Conservation (phyloP, 2,329 filamentous ascomycete species). For the Aschersonia sp. region DNA sequence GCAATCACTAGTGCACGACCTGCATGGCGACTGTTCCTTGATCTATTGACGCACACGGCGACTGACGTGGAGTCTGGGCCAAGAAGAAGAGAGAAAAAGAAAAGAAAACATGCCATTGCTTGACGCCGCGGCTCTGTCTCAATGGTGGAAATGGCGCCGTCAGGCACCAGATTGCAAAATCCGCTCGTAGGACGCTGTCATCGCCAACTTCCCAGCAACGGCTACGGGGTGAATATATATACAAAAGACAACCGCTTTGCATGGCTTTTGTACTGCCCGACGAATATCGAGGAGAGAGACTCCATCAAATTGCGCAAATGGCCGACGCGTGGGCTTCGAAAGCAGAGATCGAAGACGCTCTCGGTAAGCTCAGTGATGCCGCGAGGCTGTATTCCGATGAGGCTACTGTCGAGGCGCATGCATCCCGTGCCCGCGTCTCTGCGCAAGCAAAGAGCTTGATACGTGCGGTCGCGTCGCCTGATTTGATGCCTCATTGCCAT, state of each 20-base stretch:
- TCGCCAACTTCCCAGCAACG: too few relatives aligned
- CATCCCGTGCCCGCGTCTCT: conserved; percentile 13
- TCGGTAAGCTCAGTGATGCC: conserved; percentile 7
- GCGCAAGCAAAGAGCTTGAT: conserved; percentile 12
- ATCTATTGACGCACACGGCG: background rate
- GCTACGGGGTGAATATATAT: too few relatives aligned
- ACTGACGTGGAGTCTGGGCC: background rate
- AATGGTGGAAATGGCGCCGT: too few relatives aligned
- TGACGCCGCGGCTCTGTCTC: too few relatives aligned
- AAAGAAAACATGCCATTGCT: too few relatives aligned
- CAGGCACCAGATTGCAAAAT: too few relatives aligned
- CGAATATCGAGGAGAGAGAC: background rate
- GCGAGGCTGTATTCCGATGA: conserved; percentile 11
- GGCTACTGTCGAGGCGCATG: conserved; percentile 10
- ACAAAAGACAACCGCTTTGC: background rate
- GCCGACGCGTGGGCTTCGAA: background rate
- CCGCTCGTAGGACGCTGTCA: too few relatives aligned
- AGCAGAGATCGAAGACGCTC: conserved; percentile 7
- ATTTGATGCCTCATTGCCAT: conserved; percentile 17
- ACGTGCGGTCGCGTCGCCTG: conserved; percentile 11
- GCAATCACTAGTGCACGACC: background rate
- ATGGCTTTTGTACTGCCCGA: background rate
- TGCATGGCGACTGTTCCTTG: background rate
- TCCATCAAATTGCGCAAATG: background rate
- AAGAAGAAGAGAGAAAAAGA: background rate